Percentiles rank a stretch among this genome's conserved stretches.
phyloP scores from a whole-genome alignment of 192 early-diverging fungal species.

The Chytriomyces confervae region DNA sequence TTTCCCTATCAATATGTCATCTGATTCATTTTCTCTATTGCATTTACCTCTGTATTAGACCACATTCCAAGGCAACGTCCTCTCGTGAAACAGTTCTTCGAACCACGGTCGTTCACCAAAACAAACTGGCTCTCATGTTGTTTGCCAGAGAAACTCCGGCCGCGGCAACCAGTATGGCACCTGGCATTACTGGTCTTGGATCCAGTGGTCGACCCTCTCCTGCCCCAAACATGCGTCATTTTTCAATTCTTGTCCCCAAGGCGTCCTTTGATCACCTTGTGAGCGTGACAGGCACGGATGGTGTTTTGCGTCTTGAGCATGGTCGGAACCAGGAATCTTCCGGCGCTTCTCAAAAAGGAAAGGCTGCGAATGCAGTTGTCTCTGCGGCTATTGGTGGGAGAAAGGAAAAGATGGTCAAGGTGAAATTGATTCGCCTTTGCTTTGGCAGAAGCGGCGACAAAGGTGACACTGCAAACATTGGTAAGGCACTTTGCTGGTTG shows the following conservation, averaged over 20 bases:
- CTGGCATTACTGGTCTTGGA: constrained; percentile 60
- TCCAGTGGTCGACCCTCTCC: constrained; percentile 63
- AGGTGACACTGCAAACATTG: constrained; percentile 67
- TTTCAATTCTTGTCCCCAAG: constrained; percentile 65
- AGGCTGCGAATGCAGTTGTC: background rate
- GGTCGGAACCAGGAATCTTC: background rate
- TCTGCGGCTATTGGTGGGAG: background rate
- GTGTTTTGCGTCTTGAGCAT: background rate
- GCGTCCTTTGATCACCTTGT: constrained; percentile 43
- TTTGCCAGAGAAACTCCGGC: constrained; percentile 60
- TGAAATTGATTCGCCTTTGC: constrained; percentile 62
- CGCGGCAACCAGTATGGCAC: constrained; percentile 63
- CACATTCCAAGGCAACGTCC: constrained; percentile 38
- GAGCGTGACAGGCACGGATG: constrained; percentile 34
- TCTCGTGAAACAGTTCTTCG: constrained; percentile 58
- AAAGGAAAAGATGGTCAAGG: constrained; percentile 42
- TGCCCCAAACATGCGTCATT: constrained; percentile 65
- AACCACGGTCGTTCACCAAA: constrained; percentile 53
- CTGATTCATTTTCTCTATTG: background rate
- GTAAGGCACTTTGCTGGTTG: background rate
- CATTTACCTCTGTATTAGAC: constrained; percentile 14
- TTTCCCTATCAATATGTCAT: background rate
- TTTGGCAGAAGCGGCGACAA: constrained; percentile 72
- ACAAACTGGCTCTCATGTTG: constrained; percentile 46
- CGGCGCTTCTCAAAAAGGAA: background rate